A percentile compares a stretch with the other conserved stretches of the same genome.
phyloP scores from a whole-genome alignment of 2,329 filamentous ascomycete genomes.

The Trichoderma sp. region DNA sequence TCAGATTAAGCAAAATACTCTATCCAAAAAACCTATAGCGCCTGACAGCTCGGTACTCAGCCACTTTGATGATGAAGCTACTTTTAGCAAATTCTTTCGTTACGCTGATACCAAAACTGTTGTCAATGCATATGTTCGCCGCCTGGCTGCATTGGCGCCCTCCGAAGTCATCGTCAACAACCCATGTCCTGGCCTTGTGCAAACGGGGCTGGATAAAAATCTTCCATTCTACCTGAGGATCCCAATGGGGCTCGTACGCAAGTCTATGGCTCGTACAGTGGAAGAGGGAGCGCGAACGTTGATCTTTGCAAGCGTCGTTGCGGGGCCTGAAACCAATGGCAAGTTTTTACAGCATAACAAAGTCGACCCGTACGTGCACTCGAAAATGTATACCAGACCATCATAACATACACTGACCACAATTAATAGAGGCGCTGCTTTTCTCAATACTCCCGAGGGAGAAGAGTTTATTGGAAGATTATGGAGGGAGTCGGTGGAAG shows the following conservation, averaged over 20 bases:
- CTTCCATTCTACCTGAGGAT: background rate
- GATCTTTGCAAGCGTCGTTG: background rate
- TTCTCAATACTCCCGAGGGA: background rate
- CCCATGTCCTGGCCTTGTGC: slow-evolving; percentile 1
- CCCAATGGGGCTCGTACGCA: background rate
- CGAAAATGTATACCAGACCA: too few relatives aligned
- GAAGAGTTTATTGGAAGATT: background rate
- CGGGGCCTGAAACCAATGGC: background rate
- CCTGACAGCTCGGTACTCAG: background rate
- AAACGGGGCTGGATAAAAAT: slow-evolving; percentile 5
- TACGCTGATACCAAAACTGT: slow-evolving; percentile 6
- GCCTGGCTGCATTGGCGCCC: slow-evolving; percentile 3
- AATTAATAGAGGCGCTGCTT: background rate
- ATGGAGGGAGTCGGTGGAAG: background rate
- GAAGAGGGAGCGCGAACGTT: slow-evolving; percentile 1
- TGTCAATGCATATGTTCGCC: slow-evolving; percentile 1
- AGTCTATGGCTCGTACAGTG: background rate
- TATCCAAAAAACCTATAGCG: background rate
- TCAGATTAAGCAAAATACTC: slow-evolving; percentile 4
- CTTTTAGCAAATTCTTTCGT: background rate
- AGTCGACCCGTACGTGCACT: background rate
- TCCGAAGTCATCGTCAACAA: slow-evolving; percentile 6
- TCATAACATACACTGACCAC: background rate
- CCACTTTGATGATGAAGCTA: slow-evolving; percentile 7
- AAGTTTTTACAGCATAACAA: slow-evolving; percentile 3